phyloP scores from a whole-genome alignment of 1,139 yeast species.

The Suhomyces maxii region DNA sequence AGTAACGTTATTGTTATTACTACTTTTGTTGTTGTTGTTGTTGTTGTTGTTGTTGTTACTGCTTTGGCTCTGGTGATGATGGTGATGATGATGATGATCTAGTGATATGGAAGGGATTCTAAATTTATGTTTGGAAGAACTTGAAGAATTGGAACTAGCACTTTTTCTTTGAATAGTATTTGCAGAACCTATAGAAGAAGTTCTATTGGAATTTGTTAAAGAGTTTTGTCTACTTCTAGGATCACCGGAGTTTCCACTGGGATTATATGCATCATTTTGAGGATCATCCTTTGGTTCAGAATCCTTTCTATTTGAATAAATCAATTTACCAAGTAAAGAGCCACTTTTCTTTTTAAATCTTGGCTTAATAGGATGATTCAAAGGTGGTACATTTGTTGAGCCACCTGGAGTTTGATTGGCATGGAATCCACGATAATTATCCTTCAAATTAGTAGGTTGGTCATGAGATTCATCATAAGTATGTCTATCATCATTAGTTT shows the following conservation, averaged over 20 bases:
- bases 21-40: not conserved
- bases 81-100: conserved; percentile 23
- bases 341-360: conserved; percentile 44
- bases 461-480: not conserved
- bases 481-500: not conserved
- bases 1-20: not conserved
- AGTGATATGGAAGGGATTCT: conserved; percentile 38
- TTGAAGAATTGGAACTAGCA: conserved; percentile 20
- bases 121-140: conserved; percentile 34
- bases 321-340: conserved; percentile 49
- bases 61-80: no score
- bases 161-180: conserved; percentile 17
- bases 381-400: conserved; percentile 44
- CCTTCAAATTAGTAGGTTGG: conserved; percentile 18
- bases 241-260: not conserved
- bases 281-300: conserved; percentile 18
- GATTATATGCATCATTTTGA: conserved; percentile 4
- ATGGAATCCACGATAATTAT: conserved; percentile 52
- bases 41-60: not conserved
- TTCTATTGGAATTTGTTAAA: conserved; percentile 9
- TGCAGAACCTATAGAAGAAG: conserved; percentile 12
- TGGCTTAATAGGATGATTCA: conserved; percentile 52
- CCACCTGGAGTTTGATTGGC: conserved; percentile 33
- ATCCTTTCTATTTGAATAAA: conserved; percentile 44
- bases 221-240: conserved; percentile 14